Base-by-base conservation (phyloP, 202 grass and related monocot genomes). In the Elaeis oleifera region DNA sequence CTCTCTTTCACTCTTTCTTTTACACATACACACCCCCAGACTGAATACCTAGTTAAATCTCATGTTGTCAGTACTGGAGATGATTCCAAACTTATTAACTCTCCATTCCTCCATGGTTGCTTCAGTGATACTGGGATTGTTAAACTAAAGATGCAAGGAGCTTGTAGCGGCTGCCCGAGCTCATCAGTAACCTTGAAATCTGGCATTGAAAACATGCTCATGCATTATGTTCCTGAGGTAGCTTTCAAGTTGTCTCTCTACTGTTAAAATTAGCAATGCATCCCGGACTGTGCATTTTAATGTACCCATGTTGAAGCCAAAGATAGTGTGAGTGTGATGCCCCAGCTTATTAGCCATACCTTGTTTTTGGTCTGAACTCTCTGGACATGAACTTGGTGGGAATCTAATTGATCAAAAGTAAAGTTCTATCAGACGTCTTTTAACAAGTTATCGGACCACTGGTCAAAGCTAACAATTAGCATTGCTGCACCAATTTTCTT, bases 211-310 rank as follows among this genome's bases (percentile, higher is more conserved):
- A 99, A 99, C 71, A 99, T 99, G 94, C 88, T 99, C 55, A 99
- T 84, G 88, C 94, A 99, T 79, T 99, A 99, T 84, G 85, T 99
- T 3, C 85, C 94, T n/a, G 94, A 99, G 88, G 94, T 99, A 82
- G 64, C 5, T 13, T 23, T 16, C 39, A 51, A 4, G 49, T 31
- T 50, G 13, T 29, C 54, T 16, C 28, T 67, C 28, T 9, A 17
- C 16, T 74, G 21, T 58, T 65, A 18, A 19, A 18, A 21, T 56
- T 17, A 26, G 53, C n/a, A 49, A 6, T 55, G 21, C 8, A 44
- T 20, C 19, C 54, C 20, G 5, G 18, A 14, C 18, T 18, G 25
- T 13, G 16, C n/a, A 22, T 3, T 61, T 13, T 8, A 20, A 20
- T 19, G 21, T 56, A 44, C 36, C 36, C 11, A 13, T 3, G 9